Conservation (phyloP, 2,329 filamentous ascomycete genomes). For the Alternaria rosae region DNA sequence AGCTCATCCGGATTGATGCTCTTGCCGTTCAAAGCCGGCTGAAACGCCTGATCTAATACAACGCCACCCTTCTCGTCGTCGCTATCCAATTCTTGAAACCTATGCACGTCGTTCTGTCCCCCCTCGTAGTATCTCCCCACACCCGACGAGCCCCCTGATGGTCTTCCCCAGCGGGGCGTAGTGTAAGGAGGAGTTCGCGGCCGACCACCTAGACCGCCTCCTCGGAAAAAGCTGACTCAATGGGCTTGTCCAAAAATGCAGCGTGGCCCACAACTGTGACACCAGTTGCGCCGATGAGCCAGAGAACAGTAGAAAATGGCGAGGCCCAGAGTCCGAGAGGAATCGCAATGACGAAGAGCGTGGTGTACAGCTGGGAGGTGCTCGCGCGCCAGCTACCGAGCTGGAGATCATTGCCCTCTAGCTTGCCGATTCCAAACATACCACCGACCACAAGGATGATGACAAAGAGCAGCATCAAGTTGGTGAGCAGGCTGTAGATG, state of each 20-base stretch:
- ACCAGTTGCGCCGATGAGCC: conserved; percentile 94
- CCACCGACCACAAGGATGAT: conserved; percentile 86
- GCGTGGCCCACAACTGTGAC: conserved; percentile 96
- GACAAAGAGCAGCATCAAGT: conserved; percentile 85
- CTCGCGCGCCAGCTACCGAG: conserved; percentile 83
- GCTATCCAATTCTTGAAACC: conserved; percentile 72
- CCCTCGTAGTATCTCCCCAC: conserved; percentile 59
- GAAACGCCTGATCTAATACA: conserved; percentile 50
- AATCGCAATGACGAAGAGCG: conserved; percentile 80
- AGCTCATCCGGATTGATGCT: conserved; percentile 55
- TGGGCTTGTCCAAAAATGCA: conserved; percentile 95
- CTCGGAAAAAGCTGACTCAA: conserved; percentile 99
- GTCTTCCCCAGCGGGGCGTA: conserved; percentile 99
- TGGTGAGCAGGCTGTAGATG: conserved; percentile 93
- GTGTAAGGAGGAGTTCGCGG: conserved; percentile 97
- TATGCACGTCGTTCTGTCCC: conserved; percentile 53
- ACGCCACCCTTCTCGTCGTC: conserved; percentile 59
- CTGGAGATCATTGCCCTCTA: conserved; percentile 87
- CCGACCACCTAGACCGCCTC: conserved; percentile 99
- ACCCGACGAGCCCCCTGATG: conserved; percentile 76
- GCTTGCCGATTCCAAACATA: conserved; percentile 89
- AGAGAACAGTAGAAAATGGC: conserved; percentile 84
- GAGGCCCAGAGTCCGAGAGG: conserved; percentile 86
- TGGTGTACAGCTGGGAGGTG: conserved; percentile 92
- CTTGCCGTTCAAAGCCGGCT: conserved; percentile 40